phyloP scores from a whole-genome alignment of 768 basidiomycete genomes.

The Mrakia gelida region DNA sequence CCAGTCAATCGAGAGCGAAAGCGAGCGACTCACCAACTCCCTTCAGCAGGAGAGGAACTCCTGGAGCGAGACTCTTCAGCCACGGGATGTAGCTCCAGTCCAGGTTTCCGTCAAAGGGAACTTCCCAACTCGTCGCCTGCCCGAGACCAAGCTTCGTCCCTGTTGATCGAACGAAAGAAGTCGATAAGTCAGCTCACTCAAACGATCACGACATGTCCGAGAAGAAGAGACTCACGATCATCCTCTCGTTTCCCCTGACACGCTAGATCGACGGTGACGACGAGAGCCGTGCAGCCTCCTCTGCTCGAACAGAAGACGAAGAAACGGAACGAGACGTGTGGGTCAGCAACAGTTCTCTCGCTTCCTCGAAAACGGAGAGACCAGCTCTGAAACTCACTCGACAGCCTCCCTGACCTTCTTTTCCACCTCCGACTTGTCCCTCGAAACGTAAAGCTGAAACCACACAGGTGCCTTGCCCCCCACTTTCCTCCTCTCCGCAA shows the following conservation, averaged over 20 bases:
- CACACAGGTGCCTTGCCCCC: slow-evolving; percentile 39
- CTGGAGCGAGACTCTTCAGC: slow-evolving; percentile 41
- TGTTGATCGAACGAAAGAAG: no score
- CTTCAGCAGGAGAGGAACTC: slow-evolving; percentile 44
- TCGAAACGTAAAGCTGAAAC: slow-evolving; percentile 36
- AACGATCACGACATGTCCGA: no score
- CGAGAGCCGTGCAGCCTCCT: slow-evolving; percentile 12
- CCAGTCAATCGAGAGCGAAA: background rate
- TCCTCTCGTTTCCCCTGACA: slow-evolving; percentile 13
- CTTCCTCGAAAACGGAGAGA: slow-evolving; percentile 11
- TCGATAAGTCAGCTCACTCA: no score
- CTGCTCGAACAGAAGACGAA: slow-evolving; percentile 9
- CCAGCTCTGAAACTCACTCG: slow-evolving; percentile 32
- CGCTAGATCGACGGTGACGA: slow-evolving; percentile 9
- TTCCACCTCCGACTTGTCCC: background rate
- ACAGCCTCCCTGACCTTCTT: slow-evolving; percentile 29
- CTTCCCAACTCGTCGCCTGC: slow-evolving; percentile 22
- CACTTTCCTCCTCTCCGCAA: slow-evolving; percentile 26
- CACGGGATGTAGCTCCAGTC: slow-evolving; percentile 43
- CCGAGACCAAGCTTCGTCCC: background rate
- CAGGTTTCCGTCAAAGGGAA: slow-evolving; percentile 36
- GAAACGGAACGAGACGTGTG: background rate
- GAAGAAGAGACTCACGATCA: background rate
- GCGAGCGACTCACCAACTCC: slow-evolving; percentile 42
- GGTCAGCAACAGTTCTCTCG: slow-evolving; percentile 26